These are phyloP conservation scores for Stagonosporopsis vannaccii DNA, from an alignment of 2,329 filamentous ascomycete species.

Conservation along the genomic window DNA sequence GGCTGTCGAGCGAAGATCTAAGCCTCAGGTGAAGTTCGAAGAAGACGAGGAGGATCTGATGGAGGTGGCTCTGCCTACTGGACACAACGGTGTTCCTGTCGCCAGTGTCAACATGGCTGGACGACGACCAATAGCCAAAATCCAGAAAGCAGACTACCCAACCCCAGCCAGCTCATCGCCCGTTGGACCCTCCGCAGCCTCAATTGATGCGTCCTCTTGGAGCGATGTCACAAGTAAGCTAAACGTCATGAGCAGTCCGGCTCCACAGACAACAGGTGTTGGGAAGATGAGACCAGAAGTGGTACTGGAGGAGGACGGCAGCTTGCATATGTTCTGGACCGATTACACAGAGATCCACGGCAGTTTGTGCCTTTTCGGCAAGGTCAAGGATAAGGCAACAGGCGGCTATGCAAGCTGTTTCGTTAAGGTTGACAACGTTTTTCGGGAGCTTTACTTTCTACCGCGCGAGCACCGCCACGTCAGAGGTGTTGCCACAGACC, in stretches of 20 bases:
- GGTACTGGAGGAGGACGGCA: conserved; percentile 92
- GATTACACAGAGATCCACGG: conserved; percentile 95
- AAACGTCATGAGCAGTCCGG: conserved; percentile 81
- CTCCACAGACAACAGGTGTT: conserved; percentile 67
- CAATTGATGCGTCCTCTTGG: conserved; percentile 80
- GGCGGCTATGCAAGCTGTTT: conserved; percentile 87
- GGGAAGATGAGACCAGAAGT: conserved; percentile 85
- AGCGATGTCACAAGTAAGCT: conserved; percentile 85
- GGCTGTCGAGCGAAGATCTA: conserved; percentile 73
- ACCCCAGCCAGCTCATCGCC: conserved; percentile 81
- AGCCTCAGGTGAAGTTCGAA: conserved; percentile 64
- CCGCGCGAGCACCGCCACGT: conserved; percentile 72
- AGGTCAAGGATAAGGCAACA: conserved; percentile 88
- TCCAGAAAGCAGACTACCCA: conserved; percentile 71
- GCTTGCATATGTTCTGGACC: conserved; percentile 93
- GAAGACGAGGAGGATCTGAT: conserved; percentile 81
- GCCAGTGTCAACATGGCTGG: conserved; percentile 85
- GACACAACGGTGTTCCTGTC: conserved; percentile 66
- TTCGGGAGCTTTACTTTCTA: conserved; percentile 91
- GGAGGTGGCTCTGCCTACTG: conserved; percentile 81
- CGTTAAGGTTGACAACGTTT: conserved; percentile 92
- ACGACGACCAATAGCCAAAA: conserved; percentile 77
- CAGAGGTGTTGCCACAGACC: conserved; percentile 72
- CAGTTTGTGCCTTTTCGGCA: conserved; percentile 91
- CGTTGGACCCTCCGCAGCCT: conserved; percentile 63